Base-by-base conservation (phyloP, 495 filamentous ascomycete species). In the Talaromyces trachyspermus region DNA sequence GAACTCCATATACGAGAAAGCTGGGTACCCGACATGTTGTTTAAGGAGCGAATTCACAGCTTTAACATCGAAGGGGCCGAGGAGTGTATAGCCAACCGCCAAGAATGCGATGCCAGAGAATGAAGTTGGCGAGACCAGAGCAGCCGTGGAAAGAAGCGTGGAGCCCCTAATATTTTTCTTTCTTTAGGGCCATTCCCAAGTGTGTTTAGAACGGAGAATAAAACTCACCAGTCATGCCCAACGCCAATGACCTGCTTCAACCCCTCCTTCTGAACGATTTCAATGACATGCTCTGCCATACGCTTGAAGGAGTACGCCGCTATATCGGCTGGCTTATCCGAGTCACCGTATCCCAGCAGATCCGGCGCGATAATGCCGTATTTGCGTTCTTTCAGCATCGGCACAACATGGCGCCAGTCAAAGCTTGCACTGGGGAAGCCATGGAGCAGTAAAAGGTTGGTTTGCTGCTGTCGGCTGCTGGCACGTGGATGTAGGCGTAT, bases 311-410 rank as follows among this genome's bases (percentile, higher is more conserved):
- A 33, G 49, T 75, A 77, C 2, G 49, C 45, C 7, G 51, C 49
- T 10, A 57, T 20, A 10, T 60, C 56, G 0, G 38, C 40, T 0
- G 70, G 71, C 49, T 66, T 66, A 42, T 64, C 59, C 0, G 72
- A 68, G 20, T 60, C 65, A 1, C 74, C 74, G 42, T 71, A 77
- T n/a, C 74, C 71, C 0, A 77, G 63, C 2, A 75, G 54, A 52
- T 75, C 73, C 0, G 71, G 74, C 7, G 58, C 70, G 0, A 77
- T 29, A 15, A 75, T 54, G 6, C 72, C 72, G 45, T 72, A 72
- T 4, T 72, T 69, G 14, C 49, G 25, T 3, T 51, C 23, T 15
- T 43, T 30, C 19, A 77, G 58, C 20, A 53, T 42, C 0, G 49
- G 12, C 24, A 77, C 59, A 47, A 74, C 66, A 42, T 69, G 58